Evolutionary conservation across 805 yeast genomes (phyloP).

Genomic region (Nakazawaea laoshanensis): DNA sequence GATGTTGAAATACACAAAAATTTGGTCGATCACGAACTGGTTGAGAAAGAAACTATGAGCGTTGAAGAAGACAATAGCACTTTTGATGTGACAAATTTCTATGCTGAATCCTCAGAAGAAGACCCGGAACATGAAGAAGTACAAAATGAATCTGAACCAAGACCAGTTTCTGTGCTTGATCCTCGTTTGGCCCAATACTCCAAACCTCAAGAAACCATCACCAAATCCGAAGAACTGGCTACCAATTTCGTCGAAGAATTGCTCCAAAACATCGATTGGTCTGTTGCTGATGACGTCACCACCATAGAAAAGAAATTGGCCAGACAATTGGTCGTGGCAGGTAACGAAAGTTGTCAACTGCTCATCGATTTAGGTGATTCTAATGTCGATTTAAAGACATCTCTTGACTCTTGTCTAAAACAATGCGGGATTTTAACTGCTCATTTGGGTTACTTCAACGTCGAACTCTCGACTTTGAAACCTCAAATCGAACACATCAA

Average conservation of each 20-base stretch:
- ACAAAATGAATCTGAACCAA: no score
- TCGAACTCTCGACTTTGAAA: slow-evolving; percentile 54
- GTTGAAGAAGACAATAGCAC: no score
- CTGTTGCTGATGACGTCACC: slow-evolving; percentile 53
- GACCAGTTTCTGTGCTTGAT: no score
- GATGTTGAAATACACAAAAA: no score
- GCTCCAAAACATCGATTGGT: slow-evolving; percentile 75
- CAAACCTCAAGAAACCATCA: background rate
- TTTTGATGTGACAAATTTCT: no score
- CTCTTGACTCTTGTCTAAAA: slow-evolving; percentile 32
- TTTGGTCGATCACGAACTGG: no score
- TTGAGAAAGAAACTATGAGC: no score
- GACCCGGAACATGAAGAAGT: no score
- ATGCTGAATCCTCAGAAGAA: no score
- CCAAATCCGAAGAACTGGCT: no score
- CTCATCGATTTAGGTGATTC: slow-evolving; percentile 39
- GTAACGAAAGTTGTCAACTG: slow-evolving; percentile 52
- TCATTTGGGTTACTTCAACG: slow-evolving; percentile 44
- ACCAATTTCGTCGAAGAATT: slow-evolving; percentile 49
- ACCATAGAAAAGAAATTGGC: slow-evolving; percentile 49
- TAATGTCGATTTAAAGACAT: slow-evolving; percentile 31
- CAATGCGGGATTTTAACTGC: slow-evolving; percentile 53
- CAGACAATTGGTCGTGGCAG: slow-evolving; percentile 51
- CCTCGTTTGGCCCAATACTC: background rate
- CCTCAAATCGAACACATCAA: slow-evolving; percentile 57